Conservation (phyloP, 306 rosid genomes). For the peach (Prunus persica) region DNA sequence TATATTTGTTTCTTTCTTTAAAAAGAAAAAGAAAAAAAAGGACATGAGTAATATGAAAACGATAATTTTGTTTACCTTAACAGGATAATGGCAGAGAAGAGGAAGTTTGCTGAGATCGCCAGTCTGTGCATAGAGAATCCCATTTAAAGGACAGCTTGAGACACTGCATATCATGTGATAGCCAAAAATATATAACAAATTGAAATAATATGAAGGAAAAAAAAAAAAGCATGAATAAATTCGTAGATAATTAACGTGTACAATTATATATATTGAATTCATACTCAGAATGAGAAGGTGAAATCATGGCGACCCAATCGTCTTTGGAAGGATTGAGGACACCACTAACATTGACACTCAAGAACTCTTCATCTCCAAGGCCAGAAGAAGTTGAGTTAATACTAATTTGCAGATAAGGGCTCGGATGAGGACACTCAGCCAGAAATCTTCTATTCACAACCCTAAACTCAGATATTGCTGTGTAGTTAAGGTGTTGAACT, state of each 20-base stretch:
- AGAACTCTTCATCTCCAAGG: constrained; percentile 48
- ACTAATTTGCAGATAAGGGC: constrained; percentile 31
- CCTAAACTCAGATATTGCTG: constrained; percentile 68
- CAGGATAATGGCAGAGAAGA: constrained; percentile 91
- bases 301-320: constrained; percentile 87
- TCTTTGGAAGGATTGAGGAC: constrained; percentile 37
- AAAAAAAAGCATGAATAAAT: background rate
- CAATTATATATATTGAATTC: background rate
- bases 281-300: constrained; percentile 75
- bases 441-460: constrained; percentile 49
- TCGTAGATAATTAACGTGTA: background rate
- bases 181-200: background rate
- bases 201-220: background rate
- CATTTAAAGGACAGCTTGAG: constrained; percentile 30
- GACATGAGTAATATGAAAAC: too few species aligned
- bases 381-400: constrained; percentile 28
- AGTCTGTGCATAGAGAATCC: constrained; percentile 47
- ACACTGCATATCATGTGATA: constrained; percentile 35
- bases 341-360: constrained; percentile 55
- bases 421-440: constrained; percentile 29
- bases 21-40: too few species aligned
- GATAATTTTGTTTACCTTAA: constrained; percentile 45
- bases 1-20: too few species aligned
- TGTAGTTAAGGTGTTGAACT: constrained; percentile 46
- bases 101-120: constrained; percentile 81